Percentiles rank a stretch among this genome's conserved stretches.
Conservation (phyloP, 768 basidiomycete genomes). For the Hydnomerulius pinastri region DNA sequence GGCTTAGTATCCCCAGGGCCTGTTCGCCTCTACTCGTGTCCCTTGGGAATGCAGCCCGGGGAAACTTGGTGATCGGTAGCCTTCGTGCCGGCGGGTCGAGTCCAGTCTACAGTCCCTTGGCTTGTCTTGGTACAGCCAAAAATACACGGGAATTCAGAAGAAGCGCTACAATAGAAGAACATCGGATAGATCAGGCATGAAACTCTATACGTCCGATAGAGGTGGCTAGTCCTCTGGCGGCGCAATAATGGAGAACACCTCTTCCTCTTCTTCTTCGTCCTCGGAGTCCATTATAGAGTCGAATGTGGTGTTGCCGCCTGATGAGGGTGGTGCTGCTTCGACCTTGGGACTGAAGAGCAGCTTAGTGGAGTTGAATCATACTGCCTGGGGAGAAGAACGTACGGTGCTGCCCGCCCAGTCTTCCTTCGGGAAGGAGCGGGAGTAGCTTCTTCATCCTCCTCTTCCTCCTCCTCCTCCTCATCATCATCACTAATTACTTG, state of each 20-base stretch:
- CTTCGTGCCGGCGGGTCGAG: too few species aligned
- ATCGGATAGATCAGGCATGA: not conserved
- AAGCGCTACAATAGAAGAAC: not conserved
- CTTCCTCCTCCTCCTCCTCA: slow-evolving; percentile 44
- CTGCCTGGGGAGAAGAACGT: not conserved
- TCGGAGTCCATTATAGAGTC: slow-evolving; percentile 60
- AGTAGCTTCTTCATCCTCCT: slow-evolving; percentile 43
- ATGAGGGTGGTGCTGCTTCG: slow-evolving; percentile 11
- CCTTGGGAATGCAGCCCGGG: too few species aligned
- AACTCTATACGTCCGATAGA: not conserved
- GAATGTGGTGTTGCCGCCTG: slow-evolving; percentile 19
- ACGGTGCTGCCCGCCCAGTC: slow-evolving; percentile 8
- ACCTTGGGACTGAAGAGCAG: not conserved
- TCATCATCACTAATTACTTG: slow-evolving; percentile 22
- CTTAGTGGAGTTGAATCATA: not conserved
- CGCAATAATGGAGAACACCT: slow-evolving; percentile 50
- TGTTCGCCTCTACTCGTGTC: too few species aligned
- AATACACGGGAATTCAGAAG: not conserved
- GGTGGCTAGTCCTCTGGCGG: slow-evolving; percentile 23
- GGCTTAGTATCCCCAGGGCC: too few species aligned
- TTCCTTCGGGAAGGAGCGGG: slow-evolving; percentile 29
- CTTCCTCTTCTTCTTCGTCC: slow-evolving; percentile 48
- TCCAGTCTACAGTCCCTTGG: not conserved
- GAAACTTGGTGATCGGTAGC: too few species aligned
- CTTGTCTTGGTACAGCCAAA: not conserved